Conservation (phyloP, 2,329 filamentous ascomycete species). For the Knufia fluminis region DNA sequence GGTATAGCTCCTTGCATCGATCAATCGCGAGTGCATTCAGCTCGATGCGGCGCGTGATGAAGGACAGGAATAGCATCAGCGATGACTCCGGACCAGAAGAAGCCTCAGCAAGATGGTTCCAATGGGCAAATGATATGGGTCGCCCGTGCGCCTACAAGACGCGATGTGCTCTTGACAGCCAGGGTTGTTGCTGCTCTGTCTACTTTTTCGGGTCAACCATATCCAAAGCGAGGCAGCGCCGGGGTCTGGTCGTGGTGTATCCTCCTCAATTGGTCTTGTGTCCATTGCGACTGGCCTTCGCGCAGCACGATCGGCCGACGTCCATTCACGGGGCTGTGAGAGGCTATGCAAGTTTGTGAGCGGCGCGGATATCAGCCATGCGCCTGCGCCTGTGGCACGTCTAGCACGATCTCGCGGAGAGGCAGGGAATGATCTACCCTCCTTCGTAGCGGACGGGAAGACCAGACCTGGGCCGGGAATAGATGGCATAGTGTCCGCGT, state of each 20-base stretch:
- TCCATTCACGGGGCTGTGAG: conserved; percentile 20
- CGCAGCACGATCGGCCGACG: conserved; percentile 16
- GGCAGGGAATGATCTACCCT: conserved; percentile 8
- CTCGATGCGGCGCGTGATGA: too few species aligned
- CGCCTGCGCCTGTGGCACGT: conserved; percentile 18
- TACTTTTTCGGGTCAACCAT: not conserved
- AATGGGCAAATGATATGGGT: not conserved
- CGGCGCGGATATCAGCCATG: conserved; percentile 19
- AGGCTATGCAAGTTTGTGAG: conserved; percentile 17
- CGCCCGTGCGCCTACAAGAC: not conserved
- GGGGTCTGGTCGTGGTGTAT: conserved; percentile 10
- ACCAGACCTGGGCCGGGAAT: conserved; percentile 14
- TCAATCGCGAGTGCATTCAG: too few species aligned
- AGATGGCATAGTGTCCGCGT: conserved; percentile 16
- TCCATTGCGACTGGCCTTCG: conserved; percentile 21
- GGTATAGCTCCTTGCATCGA: too few species aligned
- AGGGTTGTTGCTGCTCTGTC: not conserved
- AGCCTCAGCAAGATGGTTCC: not conserved
- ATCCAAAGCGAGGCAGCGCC: not conserved
- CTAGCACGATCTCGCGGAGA: conserved; percentile 9
- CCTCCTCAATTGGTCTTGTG: conserved; percentile 20
- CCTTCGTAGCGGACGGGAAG: conserved; percentile 13
- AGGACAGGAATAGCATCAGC: too few species aligned
- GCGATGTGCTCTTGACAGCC: conserved; percentile 1
- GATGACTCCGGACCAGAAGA: too few species aligned